A percentile compares a stretch with the other conserved stretches of the same genome.
Conservation (phyloP, 345 rosid species). For the Arabis alpina region DNA sequence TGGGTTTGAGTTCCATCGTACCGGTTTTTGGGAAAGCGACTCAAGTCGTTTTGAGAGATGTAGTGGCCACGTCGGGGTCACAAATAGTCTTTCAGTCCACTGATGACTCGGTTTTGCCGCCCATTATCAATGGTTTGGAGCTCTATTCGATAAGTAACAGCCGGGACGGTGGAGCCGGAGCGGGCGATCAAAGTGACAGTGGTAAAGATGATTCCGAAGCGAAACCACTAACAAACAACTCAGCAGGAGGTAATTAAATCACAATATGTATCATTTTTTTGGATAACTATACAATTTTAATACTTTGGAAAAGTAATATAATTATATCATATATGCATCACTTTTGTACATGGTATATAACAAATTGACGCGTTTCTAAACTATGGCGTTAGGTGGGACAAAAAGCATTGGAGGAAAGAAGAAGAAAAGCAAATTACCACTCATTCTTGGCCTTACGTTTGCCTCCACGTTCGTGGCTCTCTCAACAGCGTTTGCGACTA, state of each 20-base stretch:
- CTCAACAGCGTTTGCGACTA: neutral
- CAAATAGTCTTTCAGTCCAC: conserved; percentile 31
- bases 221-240: neutral
- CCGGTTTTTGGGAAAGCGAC: conserved; percentile 35
- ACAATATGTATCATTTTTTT: neutral
- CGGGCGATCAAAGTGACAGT: neutral
- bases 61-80: conserved; percentile 13
- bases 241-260: conserved; percentile 8
- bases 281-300: no score
- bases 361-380: no score
- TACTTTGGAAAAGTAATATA: no score
- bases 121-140: conserved; percentile 37
- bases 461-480: neutral
- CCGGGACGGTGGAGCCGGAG: neutral
- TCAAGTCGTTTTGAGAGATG: conserved; percentile 34
- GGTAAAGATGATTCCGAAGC: conserved; percentile 10
- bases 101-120: conserved; percentile 22
- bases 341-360: no score
- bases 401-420: neutral
- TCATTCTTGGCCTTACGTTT: conserved; percentile 2
- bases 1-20: conserved; percentile 23
- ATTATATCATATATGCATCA: no score
- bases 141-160: conserved; percentile 33
- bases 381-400: neutral
- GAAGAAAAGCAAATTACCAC: conserved; percentile 16